These are phyloP conservation scores for Lomentospora prolificans DNA, from an alignment of 2,329 filamentous ascomycete species.

Conservation along the genomic window DNA sequence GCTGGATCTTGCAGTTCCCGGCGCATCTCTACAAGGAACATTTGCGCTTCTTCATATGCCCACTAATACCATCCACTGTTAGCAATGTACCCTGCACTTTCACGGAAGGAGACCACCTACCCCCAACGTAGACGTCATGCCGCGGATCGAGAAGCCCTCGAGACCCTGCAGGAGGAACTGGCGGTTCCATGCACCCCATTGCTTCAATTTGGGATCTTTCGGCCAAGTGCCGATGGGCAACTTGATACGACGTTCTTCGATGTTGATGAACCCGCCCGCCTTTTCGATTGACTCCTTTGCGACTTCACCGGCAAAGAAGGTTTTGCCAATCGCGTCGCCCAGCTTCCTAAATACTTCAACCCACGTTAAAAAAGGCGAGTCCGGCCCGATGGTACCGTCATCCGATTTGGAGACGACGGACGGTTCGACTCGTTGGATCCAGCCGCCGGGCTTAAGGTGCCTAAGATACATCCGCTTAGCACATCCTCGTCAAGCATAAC, in stretches of 20 bases:
- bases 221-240: background rate
- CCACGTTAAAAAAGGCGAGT: background rate
- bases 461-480: background rate
- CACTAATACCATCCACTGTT: too few relatives aligned
- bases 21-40: background rate
- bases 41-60: background rate
- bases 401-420: background rate
- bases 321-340: background rate
- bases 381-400: background rate
- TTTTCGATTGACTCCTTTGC: background rate
- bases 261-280: background rate
- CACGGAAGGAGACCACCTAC: too few relatives aligned
- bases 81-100: too few relatives aligned
- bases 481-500: background rate
- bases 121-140: too few relatives aligned
- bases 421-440: constrained; percentile 9
- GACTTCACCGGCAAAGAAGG: background rate
- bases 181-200: background rate
- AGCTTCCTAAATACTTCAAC: background rate
- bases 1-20: background rate
- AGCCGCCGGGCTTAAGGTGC: constrained; percentile 31
- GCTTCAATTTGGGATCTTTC: background rate
- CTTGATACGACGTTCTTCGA: background rate
- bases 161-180: background rate
- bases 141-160: background rate